These are phyloP conservation scores for Paecilomyces sp. DNA, from an alignment of 2,329 filamentous ascomycete species.

Conservation along the genomic window DNA sequence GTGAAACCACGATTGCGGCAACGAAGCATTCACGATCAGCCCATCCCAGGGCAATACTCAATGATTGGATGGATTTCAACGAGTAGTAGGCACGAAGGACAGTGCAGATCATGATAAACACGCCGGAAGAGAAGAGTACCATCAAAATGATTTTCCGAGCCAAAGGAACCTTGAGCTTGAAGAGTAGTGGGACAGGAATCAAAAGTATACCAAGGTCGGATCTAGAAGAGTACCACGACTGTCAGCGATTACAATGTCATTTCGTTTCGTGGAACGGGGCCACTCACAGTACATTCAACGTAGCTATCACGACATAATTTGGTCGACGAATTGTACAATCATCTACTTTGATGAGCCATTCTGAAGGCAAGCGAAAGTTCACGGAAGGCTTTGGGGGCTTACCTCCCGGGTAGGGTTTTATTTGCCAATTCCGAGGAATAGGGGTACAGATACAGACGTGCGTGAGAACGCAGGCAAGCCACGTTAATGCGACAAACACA, in stretches of 20 bases:
- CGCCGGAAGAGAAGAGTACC: constrained; percentile 17
- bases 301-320: constrained; percentile 13
- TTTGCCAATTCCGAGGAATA: constrained; percentile 21
- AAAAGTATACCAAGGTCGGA: constrained; percentile 13
- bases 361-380: background rate
- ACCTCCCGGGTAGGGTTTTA: constrained; percentile 22
- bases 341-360: constrained; percentile 6
- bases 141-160: constrained; percentile 14
- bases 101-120: constrained; percentile 20
- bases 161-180: constrained; percentile 11
- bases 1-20: constrained; percentile 15
- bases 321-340: constrained; percentile 14
- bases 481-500: constrained; percentile 17
- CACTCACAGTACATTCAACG: constrained; percentile 12
- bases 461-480: constrained; percentile 19
- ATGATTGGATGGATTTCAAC: constrained; percentile 10
- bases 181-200: constrained; percentile 15
- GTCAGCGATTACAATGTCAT: background rate
- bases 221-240: constrained; percentile 2
- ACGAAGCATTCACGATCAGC: constrained; percentile 18
- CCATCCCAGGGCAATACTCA: constrained; percentile 16
- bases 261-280: background rate
- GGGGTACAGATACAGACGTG: constrained; percentile 23
- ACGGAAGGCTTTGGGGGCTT: background rate
- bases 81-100: constrained; percentile 20